Conservation (phyloP, 2,329 filamentous ascomycete species). For the Lecanicillium sp. region DNA sequence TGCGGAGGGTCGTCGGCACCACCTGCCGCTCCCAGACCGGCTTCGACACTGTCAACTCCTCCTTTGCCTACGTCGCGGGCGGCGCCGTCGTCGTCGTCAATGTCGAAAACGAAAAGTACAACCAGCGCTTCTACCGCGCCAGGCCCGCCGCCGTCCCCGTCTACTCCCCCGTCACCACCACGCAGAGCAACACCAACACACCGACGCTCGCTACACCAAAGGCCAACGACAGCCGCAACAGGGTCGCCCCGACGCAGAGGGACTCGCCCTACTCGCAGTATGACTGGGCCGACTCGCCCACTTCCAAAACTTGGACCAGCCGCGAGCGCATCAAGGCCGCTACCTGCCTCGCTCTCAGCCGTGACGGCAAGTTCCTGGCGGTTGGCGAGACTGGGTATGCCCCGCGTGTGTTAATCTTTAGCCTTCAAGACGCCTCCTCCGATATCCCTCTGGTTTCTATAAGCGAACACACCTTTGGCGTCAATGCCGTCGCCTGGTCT, state of each 20-base stretch:
- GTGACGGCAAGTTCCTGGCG: constrained; percentile 79
- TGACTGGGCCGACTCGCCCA: constrained; percentile 58
- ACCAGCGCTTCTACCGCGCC: constrained; percentile 86
- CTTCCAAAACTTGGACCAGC: constrained; percentile 74
- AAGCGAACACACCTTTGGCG: constrained; percentile 84
- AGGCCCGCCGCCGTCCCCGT: constrained; percentile 68
- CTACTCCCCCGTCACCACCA: constrained; percentile 50
- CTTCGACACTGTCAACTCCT: constrained; percentile 73
- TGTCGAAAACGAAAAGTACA: constrained; percentile 60
- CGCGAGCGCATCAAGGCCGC: constrained; percentile 91
- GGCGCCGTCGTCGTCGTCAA: constrained; percentile 88
- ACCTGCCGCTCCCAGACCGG: constrained; percentile 79
- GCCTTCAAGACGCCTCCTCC: constrained; percentile 69
- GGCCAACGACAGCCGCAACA: constrained; percentile 57
- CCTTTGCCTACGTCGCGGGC: constrained; percentile 87
- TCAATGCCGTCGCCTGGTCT: constrained; percentile 85
- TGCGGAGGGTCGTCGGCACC: constrained; percentile 84
- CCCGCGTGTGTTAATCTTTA: constrained; percentile 86
- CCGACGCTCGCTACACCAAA: constrained; percentile 51
- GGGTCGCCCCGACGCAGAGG: constrained; percentile 41
- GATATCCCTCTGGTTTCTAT: constrained; percentile 80
- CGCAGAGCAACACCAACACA: constrained; percentile 43
- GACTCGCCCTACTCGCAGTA: constrained; percentile 40
- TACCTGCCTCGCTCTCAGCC: constrained; percentile 82
- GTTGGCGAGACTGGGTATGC: constrained; percentile 95